Percentiles rank a stretch among this genome's conserved stretches.
Evolutionary conservation across 1,284 basidiomycete species (phyloP).

Genomic region (Pascua guehoae): DNA sequence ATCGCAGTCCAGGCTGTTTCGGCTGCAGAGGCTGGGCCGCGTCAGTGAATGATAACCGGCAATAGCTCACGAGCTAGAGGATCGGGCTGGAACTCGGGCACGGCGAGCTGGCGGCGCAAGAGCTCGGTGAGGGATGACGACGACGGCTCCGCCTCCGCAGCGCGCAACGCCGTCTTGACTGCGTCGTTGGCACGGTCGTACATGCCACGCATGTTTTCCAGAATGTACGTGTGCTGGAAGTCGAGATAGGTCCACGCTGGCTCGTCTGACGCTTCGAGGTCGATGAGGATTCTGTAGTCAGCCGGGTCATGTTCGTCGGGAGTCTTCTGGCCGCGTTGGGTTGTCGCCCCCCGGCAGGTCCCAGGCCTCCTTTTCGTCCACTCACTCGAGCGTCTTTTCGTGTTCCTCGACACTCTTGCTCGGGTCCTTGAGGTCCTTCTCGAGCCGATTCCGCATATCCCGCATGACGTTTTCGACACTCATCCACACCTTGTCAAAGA

Average conservation of each 20-base stretch:
- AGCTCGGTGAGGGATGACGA: slow-evolving; percentile 27
- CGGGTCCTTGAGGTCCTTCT: slow-evolving; percentile 73
- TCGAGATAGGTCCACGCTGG: slow-evolving; percentile 94
- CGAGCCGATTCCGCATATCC: slow-evolving; percentile 79
- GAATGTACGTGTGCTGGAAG: slow-evolving; percentile 80
- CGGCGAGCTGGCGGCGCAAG: slow-evolving; percentile 30
- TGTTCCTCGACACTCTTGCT: slow-evolving; percentile 80
- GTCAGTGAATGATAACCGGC: background rate
- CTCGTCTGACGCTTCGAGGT: slow-evolving; percentile 69
- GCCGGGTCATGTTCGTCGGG: background rate
- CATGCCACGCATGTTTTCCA: slow-evolving; percentile 69
- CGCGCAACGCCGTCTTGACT: slow-evolving; percentile 53
- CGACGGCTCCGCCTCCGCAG: slow-evolving; percentile 21
- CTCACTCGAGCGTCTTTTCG: slow-evolving; percentile 93
- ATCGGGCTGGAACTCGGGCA: slow-evolving; percentile 27
- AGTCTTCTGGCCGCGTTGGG: background rate
- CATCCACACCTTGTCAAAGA: slow-evolving; percentile 94
- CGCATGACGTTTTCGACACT: slow-evolving; percentile 92
- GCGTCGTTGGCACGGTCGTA: slow-evolving; percentile 59
- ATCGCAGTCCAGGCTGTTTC: slow-evolving; percentile 78
- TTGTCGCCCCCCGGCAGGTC: too few species aligned
- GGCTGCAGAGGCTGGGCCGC: slow-evolving; percentile 22
- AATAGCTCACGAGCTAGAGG: slow-evolving; percentile 57
- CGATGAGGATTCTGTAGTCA: slow-evolving; percentile 68
- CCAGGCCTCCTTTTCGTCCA: slow-evolving; percentile 5